Conservation (phyloP, 345 rosid species). For the Lepidium didymum region DNA sequence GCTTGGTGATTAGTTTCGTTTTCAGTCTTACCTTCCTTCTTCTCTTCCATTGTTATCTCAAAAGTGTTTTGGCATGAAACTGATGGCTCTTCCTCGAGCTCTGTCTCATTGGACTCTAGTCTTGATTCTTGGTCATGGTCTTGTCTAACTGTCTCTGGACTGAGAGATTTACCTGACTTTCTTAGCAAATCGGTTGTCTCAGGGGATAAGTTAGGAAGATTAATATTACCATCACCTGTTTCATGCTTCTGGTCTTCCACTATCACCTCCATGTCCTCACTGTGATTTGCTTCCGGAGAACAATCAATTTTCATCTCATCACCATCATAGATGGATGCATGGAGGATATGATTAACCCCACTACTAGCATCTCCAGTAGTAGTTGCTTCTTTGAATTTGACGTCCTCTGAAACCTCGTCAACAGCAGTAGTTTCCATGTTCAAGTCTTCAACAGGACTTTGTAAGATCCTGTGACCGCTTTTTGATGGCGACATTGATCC, state of each 20-base stretch:
- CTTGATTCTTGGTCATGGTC: conserved; percentile 24
- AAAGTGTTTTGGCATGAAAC: neutral
- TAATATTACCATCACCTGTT: conserved; percentile 35
- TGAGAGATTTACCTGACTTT: conserved; percentile 26
- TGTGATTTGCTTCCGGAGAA: conserved; percentile 12
- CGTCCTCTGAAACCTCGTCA: conserved; percentile 8
- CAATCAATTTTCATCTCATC: conserved; percentile 13
- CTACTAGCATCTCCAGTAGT: neutral
- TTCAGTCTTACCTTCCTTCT: conserved; percentile 23
- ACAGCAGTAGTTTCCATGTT: conserved; percentile 12
- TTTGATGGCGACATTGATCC: conserved; percentile 17
- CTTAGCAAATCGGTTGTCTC: conserved; percentile 24
- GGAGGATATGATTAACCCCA: conserved; percentile 5
- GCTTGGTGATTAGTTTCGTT: conserved; percentile 19
- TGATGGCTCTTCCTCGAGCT: conserved; percentile 7
- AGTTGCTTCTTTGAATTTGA: conserved; percentile 17
- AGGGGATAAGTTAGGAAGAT: conserved; percentile 22
- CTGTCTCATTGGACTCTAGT: conserved; percentile 12
- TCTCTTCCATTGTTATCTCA: conserved; percentile 17
- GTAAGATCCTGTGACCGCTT: neutral
- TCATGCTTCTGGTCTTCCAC: conserved; percentile 24
- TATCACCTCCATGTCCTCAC: conserved; percentile 17
- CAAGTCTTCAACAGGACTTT: conserved; percentile 14
- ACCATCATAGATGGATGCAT: neutral
- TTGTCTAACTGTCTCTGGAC: conserved; percentile 13